Evolutionary conservation across 177 flowering plant genomes (phyloP).

Genomic region (Vitis hybrid): DNA sequence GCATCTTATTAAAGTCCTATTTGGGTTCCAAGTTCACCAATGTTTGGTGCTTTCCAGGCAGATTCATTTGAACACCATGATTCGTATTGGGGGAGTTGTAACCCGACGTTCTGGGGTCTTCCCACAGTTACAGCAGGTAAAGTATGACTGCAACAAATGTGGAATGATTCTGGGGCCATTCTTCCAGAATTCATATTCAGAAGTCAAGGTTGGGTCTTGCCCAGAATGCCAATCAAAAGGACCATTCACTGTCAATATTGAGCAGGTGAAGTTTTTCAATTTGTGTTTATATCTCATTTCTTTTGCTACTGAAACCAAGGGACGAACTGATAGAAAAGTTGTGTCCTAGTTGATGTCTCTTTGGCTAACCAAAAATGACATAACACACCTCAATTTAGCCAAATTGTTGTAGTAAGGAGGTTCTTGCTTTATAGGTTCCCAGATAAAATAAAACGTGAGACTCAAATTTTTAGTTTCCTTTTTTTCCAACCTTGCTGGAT

Average conservation of each 20-base stretch:
- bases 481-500: too few relatives aligned
- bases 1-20: not conserved
- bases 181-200: constrained; percentile 96
- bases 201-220: constrained; percentile 97
- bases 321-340: too few relatives aligned
- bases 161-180: constrained; percentile 86
- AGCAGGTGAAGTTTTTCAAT: constrained; percentile 56
- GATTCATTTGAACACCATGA: constrained; percentile 96
- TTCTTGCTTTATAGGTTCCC: too few relatives aligned
- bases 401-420: too few relatives aligned
- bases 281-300: too few relatives aligned
- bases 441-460: too few relatives aligned
- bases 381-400: too few relatives aligned
- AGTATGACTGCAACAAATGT: constrained; percentile 94
- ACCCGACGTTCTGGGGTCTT: constrained; percentile 97
- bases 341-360: too few relatives aligned
- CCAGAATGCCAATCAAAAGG: constrained; percentile 99
- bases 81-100: constrained; percentile 98
- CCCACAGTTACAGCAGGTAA: constrained; percentile 96
- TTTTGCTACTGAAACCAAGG: too few relatives aligned
- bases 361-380: too few relatives aligned
- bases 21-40: not conserved
- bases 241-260: constrained; percentile 93
- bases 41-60: constrained; percentile 51
- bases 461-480: too few relatives aligned